Base-by-base conservation (phyloP, 169 alveolate species). In the Plasmodium berghei region DNA sequence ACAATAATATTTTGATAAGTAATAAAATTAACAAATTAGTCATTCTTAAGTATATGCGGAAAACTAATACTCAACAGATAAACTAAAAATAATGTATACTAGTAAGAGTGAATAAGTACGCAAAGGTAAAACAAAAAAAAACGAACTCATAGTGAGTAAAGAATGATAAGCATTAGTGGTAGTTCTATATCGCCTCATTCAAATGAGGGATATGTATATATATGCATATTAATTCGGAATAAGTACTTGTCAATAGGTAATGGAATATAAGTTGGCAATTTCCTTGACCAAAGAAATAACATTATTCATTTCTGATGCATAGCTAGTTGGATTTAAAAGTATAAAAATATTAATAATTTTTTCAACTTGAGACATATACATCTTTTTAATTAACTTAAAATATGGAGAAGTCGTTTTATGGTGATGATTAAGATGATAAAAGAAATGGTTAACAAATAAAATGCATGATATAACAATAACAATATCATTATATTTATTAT, bases 361-460 rank as follows among this genome's bases (percentile, higher is more conserved):
- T 66, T 80, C 72, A 10, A 80, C 90, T 80, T 80, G 83, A 40
- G 16, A 34, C 20, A 59, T 16, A 20, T 80, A 80, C 16, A 54
- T 52, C 16, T 66, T 64, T 80, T 64, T 80, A 10, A 66, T 20
- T 24, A 54, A 1, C n/a, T 5, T 34, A 24, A 66, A 40, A 22
- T 22, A 59, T 14, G 16, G 52, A 10, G 77, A 66, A 26, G 45
- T 55, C 40, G 52, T 52, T 24, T 66, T 67, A 66, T 34, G 42
- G 20, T 61, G 10, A 3, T 58, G 80, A 67, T 66, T 66, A 58
- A 80, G 66, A 26, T 80, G 83, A 59, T 80, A 80, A 45, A 80
- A 46, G 67, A 80, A 80, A 61, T 80, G 90, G 56, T 80, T 80
- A 54, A 80, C 90, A 66, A 80, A 80, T 66, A 80, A 22, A 24